Evolutionary conservation across 1,284 basidiomycete genomes (phyloP), one percentile per base, ranked within the genome.

Genomic region (Golubevia pallescens): DNA sequence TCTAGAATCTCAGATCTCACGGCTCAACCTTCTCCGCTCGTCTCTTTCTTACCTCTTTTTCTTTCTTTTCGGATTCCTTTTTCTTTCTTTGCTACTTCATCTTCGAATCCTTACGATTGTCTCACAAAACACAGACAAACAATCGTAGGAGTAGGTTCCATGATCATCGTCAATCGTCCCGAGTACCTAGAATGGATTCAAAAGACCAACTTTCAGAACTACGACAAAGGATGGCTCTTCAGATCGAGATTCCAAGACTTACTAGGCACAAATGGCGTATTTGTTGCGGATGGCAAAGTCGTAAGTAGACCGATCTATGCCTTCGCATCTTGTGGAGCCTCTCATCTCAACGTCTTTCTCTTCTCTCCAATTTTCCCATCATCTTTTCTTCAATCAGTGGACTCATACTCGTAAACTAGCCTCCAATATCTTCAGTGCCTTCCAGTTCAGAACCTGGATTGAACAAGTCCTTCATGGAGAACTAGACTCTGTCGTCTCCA

Each of bases 191-290:
- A 75, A 56, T 74, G 69, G 51, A 66, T 78, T 3, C 78, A 81
- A 52, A 81, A 81, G 71, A 77, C 75, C 60, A 76, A 79, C 68
- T 81, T 81, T 58, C 68, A 75, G 4, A 78, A 76, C 58, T 80
- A 61, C 28, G 66, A 6, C 55, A 57, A 57, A 57, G 55, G 55
- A 2, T 6, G 3, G 3, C 42, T 6, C 5, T 48, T 48, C 13
- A 4, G 42, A 4, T 4, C 3, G 1, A 10, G 13, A 48, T 48
- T 48, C 2, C 2, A 2, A 10, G 42, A 48, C 13, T 6, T 57
- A 3, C 6, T 57, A n/a, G 55, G 55, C 2, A 2, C 2, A 2
- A 14, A 57, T 7, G 55, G 55, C 54, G 78, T 80, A 62, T 80
- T 80, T 67, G 74, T 74, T 34, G 65, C 77, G 7, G 78, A 80